phyloP scores from a whole-genome alignment of 1,284 basidiomycete genomes.

The Sphagnurus paluster region DNA sequence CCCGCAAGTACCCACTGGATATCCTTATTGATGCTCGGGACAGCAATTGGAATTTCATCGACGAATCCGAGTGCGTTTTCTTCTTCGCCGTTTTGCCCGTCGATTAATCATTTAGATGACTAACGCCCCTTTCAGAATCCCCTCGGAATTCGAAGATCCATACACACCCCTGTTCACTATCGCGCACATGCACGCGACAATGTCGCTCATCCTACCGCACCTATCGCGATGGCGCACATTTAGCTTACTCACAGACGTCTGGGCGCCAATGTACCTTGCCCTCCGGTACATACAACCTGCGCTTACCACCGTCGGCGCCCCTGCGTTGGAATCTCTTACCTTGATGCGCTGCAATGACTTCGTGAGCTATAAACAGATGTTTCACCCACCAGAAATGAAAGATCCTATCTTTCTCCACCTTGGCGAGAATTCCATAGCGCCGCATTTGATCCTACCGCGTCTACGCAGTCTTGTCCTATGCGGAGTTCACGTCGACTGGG shows the following conservation, averaged over 20 bases:
- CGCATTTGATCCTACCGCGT: slow-evolving; percentile 33
- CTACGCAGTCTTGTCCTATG: slow-evolving; percentile 44
- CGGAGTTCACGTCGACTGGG: slow-evolving; percentile 53
- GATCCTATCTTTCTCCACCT: slow-evolving; percentile 36
- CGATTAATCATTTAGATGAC: no score
- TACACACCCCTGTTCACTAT: slow-evolving; percentile 41
- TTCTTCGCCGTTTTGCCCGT: no score
- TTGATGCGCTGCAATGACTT: slow-evolving; percentile 60
- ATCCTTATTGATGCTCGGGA: slow-evolving; percentile 57
- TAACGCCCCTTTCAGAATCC: no score
- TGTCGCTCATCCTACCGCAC: slow-evolving; percentile 46
- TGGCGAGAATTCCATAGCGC: slow-evolving; percentile 16
- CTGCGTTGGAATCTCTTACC: slow-evolving; percentile 47
- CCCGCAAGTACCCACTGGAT: slow-evolving; percentile 46
- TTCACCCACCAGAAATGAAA: slow-evolving; percentile 40
- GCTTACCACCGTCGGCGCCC: slow-evolving; percentile 35
- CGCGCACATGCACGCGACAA: slow-evolving; percentile 39
- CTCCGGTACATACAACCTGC: slow-evolving; percentile 40
- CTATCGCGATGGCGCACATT: slow-evolving; percentile 50
- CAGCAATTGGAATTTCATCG: slow-evolving; percentile 49
- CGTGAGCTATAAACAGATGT: slow-evolving; percentile 42
- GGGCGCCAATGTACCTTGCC: slow-evolving; percentile 49
- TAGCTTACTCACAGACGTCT: slow-evolving; percentile 52
- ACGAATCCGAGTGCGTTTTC: slow-evolving; percentile 47
- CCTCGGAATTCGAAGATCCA: slow-evolving; percentile 23